Evolutionary conservation across 2,329 filamentous ascomycete genomes (phyloP).

Genomic region (Paecilomyces formosus): DNA sequence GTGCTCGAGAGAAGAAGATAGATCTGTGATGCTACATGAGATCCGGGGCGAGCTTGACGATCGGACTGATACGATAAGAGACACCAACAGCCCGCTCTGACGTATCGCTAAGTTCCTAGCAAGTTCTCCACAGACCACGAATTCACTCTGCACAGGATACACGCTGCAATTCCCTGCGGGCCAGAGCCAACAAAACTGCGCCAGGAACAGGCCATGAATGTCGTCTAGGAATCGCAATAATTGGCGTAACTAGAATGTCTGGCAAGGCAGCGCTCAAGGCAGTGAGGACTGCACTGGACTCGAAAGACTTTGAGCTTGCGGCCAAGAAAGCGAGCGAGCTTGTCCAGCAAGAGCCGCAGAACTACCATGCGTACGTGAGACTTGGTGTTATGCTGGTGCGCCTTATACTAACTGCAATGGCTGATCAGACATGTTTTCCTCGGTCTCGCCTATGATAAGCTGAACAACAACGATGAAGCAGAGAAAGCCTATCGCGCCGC

Average conservation of each 20-base stretch:
- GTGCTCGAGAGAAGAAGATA: not conserved
- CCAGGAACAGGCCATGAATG: slow-evolving; percentile 22
- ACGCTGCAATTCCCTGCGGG: not conserved
- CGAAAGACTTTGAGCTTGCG: slow-evolving; percentile 71
- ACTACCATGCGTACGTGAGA: slow-evolving; percentile 66
- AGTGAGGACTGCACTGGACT: slow-evolving; percentile 69
- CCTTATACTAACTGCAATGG: slow-evolving; percentile 6
- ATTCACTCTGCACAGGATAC: not conserved
- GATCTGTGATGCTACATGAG: not conserved
- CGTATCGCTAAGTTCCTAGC: slow-evolving; percentile 3
- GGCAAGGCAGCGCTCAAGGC: slow-evolving; percentile 71
- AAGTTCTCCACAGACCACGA: slow-evolving; percentile 17
- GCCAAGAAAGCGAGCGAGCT: slow-evolving; percentile 61
- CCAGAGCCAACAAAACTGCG: not conserved
- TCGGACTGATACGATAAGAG: slow-evolving; percentile 10
- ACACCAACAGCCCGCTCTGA: slow-evolving; percentile 8
- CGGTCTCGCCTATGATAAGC: slow-evolving; percentile 75
- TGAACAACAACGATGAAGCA: slow-evolving; percentile 62
- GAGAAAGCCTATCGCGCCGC: slow-evolving; percentile 71
- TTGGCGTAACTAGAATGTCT: slow-evolving; percentile 47
- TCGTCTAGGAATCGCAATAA: slow-evolving; percentile 67
- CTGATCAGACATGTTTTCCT: slow-evolving; percentile 66
- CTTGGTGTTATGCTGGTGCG: not conserved
- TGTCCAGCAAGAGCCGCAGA: slow-evolving; percentile 64
- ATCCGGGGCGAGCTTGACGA: not conserved